Evolutionary conservation across 495 filamentous ascomycete species (phyloP), one percentile per base, ranked within the genome.

Genomic region (Tuber borchii): DNA sequence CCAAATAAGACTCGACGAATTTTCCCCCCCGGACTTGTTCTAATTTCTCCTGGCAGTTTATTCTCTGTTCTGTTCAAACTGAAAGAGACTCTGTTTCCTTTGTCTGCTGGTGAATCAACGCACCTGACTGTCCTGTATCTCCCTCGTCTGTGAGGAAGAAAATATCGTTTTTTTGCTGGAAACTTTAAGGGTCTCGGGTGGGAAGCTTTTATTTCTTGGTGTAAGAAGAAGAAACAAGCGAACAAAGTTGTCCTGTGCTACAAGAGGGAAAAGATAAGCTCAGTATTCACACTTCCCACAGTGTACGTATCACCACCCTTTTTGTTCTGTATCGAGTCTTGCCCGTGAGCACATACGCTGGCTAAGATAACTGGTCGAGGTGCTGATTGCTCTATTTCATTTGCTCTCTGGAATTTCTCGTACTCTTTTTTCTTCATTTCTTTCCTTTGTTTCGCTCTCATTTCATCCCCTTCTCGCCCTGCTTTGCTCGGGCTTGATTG

Each of bases 271-370:
- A 75, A 45, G 72, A 79, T 73, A 78, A 48, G 75, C 75, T 69
- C 79, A 79, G 78, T 79, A 79, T 79, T 79, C 78, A 77, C 79
- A 77, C 73, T 81, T 80, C 72, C 75, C 76, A 74, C 78, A 83
- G 81, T 83, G 81, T 83, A 83, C 81, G 81, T 83, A 83, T 83
- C 78, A 80, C 77, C 81, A 80, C 81, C 78, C 81, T 83, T 82
- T 82, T 77, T 82, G 73, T 79, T 79, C 76, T 79, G 77, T 79
- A 79, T 79, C 56, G 56, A 79, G 77, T 73, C 77, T 79, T 79
- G 77, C 56, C 26, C 31, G 56, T 65, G 56, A 34, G 56, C 56
- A 65, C 56, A 65, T 65, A 65, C 26, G 26, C 56, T 65, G 26
- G 56, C 56, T 65, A 65, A 65, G 56, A 34, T 34, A 34, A 34